These are phyloP conservation scores for Dendrocalamus sinicus DNA, from an alignment of 176 grass and related monocot species.

Conservation along the genomic window DNA sequence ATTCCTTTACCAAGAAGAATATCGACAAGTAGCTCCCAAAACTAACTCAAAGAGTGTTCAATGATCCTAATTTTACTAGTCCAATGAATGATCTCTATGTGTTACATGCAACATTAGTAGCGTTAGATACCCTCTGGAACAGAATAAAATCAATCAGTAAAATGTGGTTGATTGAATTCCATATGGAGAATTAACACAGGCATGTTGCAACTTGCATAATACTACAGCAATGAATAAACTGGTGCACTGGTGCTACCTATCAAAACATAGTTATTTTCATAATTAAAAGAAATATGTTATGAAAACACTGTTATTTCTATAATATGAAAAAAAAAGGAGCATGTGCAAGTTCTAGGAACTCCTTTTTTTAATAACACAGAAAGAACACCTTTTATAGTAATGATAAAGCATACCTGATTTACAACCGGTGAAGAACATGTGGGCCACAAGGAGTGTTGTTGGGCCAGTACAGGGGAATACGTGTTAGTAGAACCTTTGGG, in stretches of 20 bases:
- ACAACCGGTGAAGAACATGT: slow-evolving; percentile 85
- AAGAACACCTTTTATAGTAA: slow-evolving; percentile 18
- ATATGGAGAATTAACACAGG: slow-evolving; percentile 9
- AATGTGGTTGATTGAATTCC: slow-evolving; percentile 16
- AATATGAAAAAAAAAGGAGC: background rate
- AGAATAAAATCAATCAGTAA: slow-evolving; percentile 47
- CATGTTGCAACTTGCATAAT: background rate
- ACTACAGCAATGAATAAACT: background rate
- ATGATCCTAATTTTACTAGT: slow-evolving; percentile 5
- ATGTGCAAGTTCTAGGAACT: slow-evolving; percentile 25
- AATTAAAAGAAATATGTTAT: background rate
- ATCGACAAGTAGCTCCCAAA: slow-evolving; percentile 9
- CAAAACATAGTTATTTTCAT: background rate
- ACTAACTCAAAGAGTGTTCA: background rate
- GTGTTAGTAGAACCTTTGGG: background rate
- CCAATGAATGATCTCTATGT: background rate
- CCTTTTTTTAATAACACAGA: slow-evolving; percentile 23
- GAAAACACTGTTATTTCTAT: background rate
- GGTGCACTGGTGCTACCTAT: slow-evolving; percentile 20
- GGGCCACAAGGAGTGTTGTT: slow-evolving; percentile 54
- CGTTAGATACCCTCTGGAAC: slow-evolving; percentile 79
- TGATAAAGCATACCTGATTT: slow-evolving; percentile 70
- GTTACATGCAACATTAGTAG: slow-evolving; percentile 28
- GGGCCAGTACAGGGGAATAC: too few species aligned
- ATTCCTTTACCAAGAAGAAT: slow-evolving; percentile 28